Evolutionary conservation across 2,329 filamentous ascomycete species (phyloP), one percentile per base, ranked within the genome.

Genomic region (Bertia moriformis): DNA sequence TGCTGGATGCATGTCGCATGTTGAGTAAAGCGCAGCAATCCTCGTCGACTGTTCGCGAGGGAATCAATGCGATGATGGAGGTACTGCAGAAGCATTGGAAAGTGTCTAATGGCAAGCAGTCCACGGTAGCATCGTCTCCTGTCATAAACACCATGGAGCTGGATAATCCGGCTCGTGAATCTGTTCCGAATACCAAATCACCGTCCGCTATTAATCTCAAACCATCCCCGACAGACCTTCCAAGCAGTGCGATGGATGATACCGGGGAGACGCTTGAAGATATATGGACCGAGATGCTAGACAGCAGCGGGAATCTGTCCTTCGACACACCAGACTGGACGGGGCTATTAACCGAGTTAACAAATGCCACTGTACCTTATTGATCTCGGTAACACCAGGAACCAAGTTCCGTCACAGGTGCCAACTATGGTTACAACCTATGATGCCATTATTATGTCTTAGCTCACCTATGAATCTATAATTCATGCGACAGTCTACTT

Each of bases 21-120:
- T 43, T 62, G 3, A 55, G 53, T 40, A 52, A 49, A n/a, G 55
- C 55, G 2, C 54, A 58, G 38, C 45, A 51, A 22, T 48, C 46
- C 2, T 58, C 55, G 0, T 45, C 48, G 0, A 41, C 55, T 14
- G 54, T 55, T 1, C 48, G 48, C 3, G 48, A 57, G 17, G 54
- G 55, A 4, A 52, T 61, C 18, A 49, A 55, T n/a, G 55, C 54
- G 0, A 53, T 61, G 51, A 59, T 58, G 52, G 48, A 45, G 0
- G 50, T 57, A 3, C 38, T 61, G 13, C 48, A 49, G 18, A 55
- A 50, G 38, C 50, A 60, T 38, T 41, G 4, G 41, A 47, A 35
- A 35, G n/a, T n/a, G n/a, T n/a, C n/a, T n/a, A 10, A 18, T 35
- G 32, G 15, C 32, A 35, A 35, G 32, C 32, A 17, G 10, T 17